Conservation (phyloP, 1,284 basidiomycete species). For the Trametes hirsuta region DNA sequence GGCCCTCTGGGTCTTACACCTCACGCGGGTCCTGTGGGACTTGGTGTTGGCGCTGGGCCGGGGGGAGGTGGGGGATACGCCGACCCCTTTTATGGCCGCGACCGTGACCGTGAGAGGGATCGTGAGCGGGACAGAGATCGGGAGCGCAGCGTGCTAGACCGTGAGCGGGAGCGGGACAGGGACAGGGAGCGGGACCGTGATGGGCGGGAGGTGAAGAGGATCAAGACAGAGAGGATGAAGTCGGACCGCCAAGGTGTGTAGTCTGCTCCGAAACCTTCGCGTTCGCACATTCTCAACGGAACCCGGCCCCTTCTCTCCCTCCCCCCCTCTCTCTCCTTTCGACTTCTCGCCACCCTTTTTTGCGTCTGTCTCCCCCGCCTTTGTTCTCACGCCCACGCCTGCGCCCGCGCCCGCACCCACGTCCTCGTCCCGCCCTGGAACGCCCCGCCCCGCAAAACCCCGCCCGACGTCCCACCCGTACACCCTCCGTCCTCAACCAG, state of each 20-base stretch:
- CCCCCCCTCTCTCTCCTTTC: background rate
- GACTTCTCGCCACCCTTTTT: conserved; percentile 2
- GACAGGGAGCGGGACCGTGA: conserved; percentile 32
- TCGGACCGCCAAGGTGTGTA: conserved; percentile 38
- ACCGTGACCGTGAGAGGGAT: conserved; percentile 35
- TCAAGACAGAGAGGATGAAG: conserved; percentile 44
- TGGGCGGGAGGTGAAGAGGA: conserved; percentile 47
- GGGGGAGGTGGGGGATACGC: conserved; percentile 31
- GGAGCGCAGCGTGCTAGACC: conserved; percentile 33
- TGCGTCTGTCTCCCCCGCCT: conserved; percentile 2
- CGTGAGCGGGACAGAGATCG: conserved; percentile 35
- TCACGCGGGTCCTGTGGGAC: conserved; percentile 32
- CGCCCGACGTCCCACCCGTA: background rate
- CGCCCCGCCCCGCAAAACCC: background rate
- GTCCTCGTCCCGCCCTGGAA: background rate
- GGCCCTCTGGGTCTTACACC: conserved; percentile 30
- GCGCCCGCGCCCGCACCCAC: conserved; percentile 20
- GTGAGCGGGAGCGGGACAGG: conserved; percentile 31
- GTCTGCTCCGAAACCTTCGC: conserved; percentile 12
- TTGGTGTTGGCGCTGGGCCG: conserved; percentile 34
- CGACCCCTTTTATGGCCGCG: conserved; percentile 34
- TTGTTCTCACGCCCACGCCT: conserved; percentile 18
- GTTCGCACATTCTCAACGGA: conserved; percentile 17
- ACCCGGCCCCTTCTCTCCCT: background rate
- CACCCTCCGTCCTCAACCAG: conserved; percentile 11